Base-by-base conservation (phyloP, 306 rosid species). In the Vigna radiata region DNA sequence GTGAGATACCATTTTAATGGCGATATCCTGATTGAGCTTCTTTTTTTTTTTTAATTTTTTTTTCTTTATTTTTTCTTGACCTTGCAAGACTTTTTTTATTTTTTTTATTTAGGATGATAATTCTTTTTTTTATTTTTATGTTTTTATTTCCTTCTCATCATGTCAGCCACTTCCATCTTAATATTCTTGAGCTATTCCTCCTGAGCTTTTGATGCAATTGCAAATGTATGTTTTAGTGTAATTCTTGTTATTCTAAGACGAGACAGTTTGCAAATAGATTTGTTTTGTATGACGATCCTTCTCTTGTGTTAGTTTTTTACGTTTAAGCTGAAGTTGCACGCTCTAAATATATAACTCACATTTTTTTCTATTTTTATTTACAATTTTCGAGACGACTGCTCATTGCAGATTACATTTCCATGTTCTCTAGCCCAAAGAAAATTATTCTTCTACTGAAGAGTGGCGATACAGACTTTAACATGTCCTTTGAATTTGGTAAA, bases 21-120 rank as follows among this genome's bases (percentile, higher is more conserved):
- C 73, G 93, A 81, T 91, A 87, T 91, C 95, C 87, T 72, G 16
- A 13, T 65, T 87, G 97, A 91, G 95, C 97, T 91, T 72, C 0
- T 29, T 2, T 13, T 15, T 13, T 1, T 0, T 3, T 0, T 12
- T n/a, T n/a, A n/a, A n/a, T n/a, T 0, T 15, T 6, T 43, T 58
- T 13, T 0, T 13, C 6, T 0, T 37, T 0, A 1, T 21, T n/a
- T 74, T 89, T 91, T 91, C 95, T 91, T 91, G 95, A 91, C 85
- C 95, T 91, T 91, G 97, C 95, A 91, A 87, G 97, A 6, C 97
- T 90, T 89, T 84, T 48, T 39, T 0, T 4, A 1, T 27, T 3
- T 50, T 75, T 0, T 10, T 7, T 0, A 0, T 0, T 5, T 1
- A 1, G 8, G 1, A 2, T 14, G 0, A 0, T 2, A 0, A 0